A percentile compares a stretch with the other conserved stretches of the same genome.
Evolutionary conservation across 306 rosid genomes (phyloP).

Genomic region (Rosa multiflora): DNA sequence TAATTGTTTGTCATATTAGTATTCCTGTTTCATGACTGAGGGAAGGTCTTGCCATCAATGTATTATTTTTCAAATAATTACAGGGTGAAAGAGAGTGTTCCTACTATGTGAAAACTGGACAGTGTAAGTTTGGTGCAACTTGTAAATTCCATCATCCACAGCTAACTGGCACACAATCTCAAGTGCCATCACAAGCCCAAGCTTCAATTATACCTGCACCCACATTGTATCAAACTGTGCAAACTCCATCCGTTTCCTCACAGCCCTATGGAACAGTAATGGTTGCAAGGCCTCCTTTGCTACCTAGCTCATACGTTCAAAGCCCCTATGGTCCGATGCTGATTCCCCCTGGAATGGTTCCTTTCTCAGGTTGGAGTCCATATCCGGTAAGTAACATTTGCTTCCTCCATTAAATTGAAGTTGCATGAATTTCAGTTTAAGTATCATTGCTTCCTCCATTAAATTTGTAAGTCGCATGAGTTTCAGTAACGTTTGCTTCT

Average conservation of each 20-base stretch:
- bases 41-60: constrained; percentile 11
- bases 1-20: constrained; percentile 4
- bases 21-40: constrained; percentile 13
- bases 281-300: constrained; percentile 79
- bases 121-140: constrained; percentile 86
- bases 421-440: constrained; percentile 29
- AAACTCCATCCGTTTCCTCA: constrained; percentile 69
- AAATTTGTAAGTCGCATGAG: constrained; percentile 17
- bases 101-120: constrained; percentile 91
- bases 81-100: constrained; percentile 99
- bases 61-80: constrained; percentile 23
- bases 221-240: constrained; percentile 59
- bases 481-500: neutral
- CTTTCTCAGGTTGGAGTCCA: constrained; percentile 71
- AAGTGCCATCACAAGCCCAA: constrained; percentile 53
- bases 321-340: constrained; percentile 77
- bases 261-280: constrained; percentile 76
- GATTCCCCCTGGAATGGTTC: constrained; percentile 79
- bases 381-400: constrained; percentile 62
- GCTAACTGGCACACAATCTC: constrained; percentile 57
- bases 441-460: constrained; percentile 28
- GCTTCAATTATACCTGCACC: constrained; percentile 58
- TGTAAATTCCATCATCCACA: constrained; percentile 98
- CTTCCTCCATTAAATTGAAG: constrained; percentile 22
- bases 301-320: constrained; percentile 69